Evolutionary conservation across 345 rosid genomes (phyloP).

Genomic region (Angophora floribunda): DNA sequence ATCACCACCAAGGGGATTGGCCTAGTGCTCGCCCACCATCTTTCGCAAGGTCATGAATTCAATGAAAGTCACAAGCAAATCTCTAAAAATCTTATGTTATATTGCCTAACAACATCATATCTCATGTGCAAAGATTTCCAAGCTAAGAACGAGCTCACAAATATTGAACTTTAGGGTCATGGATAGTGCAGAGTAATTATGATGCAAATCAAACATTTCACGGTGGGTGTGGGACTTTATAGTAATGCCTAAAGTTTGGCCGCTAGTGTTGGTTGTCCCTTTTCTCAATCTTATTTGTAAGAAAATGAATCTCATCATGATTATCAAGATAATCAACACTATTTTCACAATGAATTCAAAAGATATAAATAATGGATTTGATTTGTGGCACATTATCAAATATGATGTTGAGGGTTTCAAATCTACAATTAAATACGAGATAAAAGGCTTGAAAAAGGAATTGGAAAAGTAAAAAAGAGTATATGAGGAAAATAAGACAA

Average conservation of each 20-base stretch:
- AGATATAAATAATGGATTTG: neutral
- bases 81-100: neutral
- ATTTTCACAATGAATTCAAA: neutral
- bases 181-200: neutral
- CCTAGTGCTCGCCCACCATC: neutral
- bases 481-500: neutral
- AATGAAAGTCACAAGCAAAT: accelerated
- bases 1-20: neutral
- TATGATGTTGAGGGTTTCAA: neutral
- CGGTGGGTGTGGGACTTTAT: accelerated
- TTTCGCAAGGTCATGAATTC: neutral
- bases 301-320: neutral
- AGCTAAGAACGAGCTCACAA: neutral
- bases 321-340: neutral
- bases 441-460: neutral
- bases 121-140: neutral
- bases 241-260: neutral
- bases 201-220: neutral
- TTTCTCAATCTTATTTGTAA: neutral
- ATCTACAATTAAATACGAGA: neutral
- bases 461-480: neutral
- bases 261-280: neutral
- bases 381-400: neutral
- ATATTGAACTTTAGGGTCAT: neutral
- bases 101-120: neutral